Percentiles rank a stretch among this genome's conserved stretches.
Evolutionary conservation across 768 basidiomycete species (phyloP).

Genomic region (Gelatoporia subvermispora): DNA sequence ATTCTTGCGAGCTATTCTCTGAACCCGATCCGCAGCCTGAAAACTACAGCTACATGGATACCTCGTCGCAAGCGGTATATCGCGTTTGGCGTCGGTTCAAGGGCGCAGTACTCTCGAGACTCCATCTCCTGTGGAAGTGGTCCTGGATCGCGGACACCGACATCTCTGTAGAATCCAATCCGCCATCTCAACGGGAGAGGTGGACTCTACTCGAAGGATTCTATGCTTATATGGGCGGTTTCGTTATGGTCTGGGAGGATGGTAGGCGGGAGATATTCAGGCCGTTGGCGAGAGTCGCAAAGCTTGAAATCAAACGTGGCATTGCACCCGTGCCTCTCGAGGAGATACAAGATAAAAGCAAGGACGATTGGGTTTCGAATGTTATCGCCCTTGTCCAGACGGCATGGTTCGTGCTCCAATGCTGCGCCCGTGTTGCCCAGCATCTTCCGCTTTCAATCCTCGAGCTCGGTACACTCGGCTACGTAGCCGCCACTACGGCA

Average conservation of each 20-base stretch:
- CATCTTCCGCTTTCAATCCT: slow-evolving; percentile 27
- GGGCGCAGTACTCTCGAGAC: too few relatives aligned
- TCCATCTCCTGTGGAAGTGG: too few relatives aligned
- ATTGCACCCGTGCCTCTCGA: slow-evolving; percentile 13
- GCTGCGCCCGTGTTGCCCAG: slow-evolving; percentile 17
- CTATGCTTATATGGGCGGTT: slow-evolving; percentile 26
- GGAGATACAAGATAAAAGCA: slow-evolving; percentile 27
- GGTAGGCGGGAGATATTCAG: too few relatives aligned
- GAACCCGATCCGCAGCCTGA: too few relatives aligned
- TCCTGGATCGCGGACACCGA: too few relatives aligned
- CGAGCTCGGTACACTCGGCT: slow-evolving; percentile 32
- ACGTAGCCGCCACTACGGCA: slow-evolving; percentile 25
- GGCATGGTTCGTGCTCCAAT: slow-evolving; percentile 28
- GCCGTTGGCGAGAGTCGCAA: too few relatives aligned
- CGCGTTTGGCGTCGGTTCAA: too few relatives aligned
- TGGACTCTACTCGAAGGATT: slow-evolving; percentile 22
- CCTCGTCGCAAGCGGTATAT: too few relatives aligned
- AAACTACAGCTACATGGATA: too few relatives aligned
- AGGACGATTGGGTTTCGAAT: slow-evolving; percentile 28
- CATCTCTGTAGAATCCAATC: too few relatives aligned
- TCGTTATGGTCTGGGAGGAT: slow-evolving; percentile 3
- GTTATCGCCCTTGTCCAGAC: slow-evolving; percentile 27
- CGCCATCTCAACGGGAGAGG: too few relatives aligned
- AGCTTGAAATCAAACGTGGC: slow-evolving; percentile 6
- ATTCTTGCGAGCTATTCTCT: too few relatives aligned